Evolutionary conservation across 2,329 filamentous ascomycete species (phyloP), one percentile per base, ranked within the genome.

Genomic region (Cryphonectria carpinicola): DNA sequence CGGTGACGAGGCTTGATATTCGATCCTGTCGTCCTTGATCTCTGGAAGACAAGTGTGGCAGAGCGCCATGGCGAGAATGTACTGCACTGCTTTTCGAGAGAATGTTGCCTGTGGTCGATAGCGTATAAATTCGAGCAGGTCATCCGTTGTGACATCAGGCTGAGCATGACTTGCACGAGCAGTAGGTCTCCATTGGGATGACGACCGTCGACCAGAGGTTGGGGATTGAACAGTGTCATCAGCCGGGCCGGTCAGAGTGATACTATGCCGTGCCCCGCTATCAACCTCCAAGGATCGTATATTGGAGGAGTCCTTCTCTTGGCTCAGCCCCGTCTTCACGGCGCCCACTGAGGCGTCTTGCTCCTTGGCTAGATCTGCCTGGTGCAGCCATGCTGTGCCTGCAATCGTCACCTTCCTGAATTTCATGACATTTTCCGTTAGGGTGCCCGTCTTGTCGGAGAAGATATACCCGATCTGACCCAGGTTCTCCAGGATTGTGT

Each of bases 381-480:
- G 92, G 75, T 97, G 95, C 43, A 96, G 83, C 94, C 95, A 97
- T 1, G 94, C 92, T 0, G 93, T 94, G 8, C 95, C 95, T 3
- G 93, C 94, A 43, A 98, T 90, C 75, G 93, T 97, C 81, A 98
- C 87, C 79, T 97, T 97, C 60, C 95, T 91, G 78, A 98, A 98
- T 73, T 94, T 93, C 95, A 98, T 98, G 14, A 94, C 86, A 75
- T 98, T 98, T 76, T 98, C 94, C 1, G 95, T 98, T 74, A 98
- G 83, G 0, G 95, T 98, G 1, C 95, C 95, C 0, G 95, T 98
- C 82, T 98, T 98, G 80, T 98, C 95, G 0, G 94, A 97, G 76
- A 98, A 97, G 28, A 97, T 89, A 76, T 97, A 96, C 74, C 87
- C 93, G 71, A 98, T 89, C 81, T 98, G 95, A 0, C 95, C 95